Base-by-base conservation (phyloP, 140 eudicot genomes). In the Flaveria floridana region DNA sequence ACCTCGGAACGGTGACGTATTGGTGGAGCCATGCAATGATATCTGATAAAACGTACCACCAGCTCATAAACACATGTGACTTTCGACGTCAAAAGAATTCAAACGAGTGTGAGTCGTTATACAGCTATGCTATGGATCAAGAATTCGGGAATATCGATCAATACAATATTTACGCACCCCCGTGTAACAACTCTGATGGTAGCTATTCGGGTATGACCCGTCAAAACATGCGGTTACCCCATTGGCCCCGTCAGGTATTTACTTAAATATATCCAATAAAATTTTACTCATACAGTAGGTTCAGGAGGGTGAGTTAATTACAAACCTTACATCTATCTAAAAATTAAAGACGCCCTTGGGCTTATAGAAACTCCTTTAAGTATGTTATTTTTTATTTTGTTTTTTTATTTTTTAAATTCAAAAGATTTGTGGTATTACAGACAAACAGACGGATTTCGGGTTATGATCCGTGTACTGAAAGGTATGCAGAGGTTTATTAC, bases 1-100 rank as follows among this genome's bases (percentile, higher is more conserved):
- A 94, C 82, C 80, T 94, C 19, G 99, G 99, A 79, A 94, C 99
- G 3, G 97, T 94, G 75, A 87, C 89, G 5, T 94, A 90, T 72
- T 94, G 97, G 99, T 94, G 99, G 99, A 94, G 97, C 85, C 99
- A 94, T 59, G 99, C 99, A 14, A 94, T 94, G 99, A 94, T 94
- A 66, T 94, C 99, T 3, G 99, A 94, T 73, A 90, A 80, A 63
- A 94, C 99, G 1, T 91, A 86, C 70, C 78, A 75, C 63, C 97
- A 88, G 63, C 90, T 94, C n/a, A 80, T 88, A 19, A 81, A 89
- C 87, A 94, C 95, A 0, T 94, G 99, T 41, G 95, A 94, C 74
- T 94, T 94, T 65, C 73, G 74, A 41, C 82, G 88, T 18, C 97
- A 85, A 79, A 88, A 94, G 75, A 87, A 83, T 65, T 94, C 99